A percentile compares a stretch with the other conserved stretches of the same genome.
These are phyloP conservation scores for Chlorella sorokiniana DNA, from an alignment of 139 green algal genomes.

Conservation along the genomic window DNA sequence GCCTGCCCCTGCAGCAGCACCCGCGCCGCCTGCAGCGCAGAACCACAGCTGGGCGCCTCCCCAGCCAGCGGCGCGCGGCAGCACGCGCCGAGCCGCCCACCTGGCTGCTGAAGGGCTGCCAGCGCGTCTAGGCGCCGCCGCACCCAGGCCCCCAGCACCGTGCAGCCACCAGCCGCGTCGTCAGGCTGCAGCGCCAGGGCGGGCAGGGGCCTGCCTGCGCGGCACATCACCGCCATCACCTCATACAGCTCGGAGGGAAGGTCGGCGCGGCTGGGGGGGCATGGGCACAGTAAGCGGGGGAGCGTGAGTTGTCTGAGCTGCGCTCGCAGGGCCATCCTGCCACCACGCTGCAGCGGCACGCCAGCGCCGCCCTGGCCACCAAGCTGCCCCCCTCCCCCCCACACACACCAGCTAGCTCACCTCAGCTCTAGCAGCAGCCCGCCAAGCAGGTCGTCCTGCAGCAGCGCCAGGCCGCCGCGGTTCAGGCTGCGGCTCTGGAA, in stretches of 20 bases:
- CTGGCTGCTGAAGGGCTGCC: neutral
- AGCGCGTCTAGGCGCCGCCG: neutral
- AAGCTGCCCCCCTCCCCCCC: neutral
- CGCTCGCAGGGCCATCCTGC: neutral
- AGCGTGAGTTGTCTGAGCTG: neutral
- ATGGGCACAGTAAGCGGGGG: neutral
- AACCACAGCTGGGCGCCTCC: neutral
- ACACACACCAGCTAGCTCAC: neutral
- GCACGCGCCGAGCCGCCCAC: no score
- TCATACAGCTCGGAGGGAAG: constrained; percentile 21
- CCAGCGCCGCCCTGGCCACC: neutral
- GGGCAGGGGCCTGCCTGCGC: neutral
- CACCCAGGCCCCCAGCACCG: constrained; percentile 16
- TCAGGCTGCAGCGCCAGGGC: neutral
- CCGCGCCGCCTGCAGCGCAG: no score
- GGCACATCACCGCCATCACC: constrained; percentile 9
- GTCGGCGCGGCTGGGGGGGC: neutral
- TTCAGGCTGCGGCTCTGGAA: neutral
- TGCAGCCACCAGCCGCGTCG: neutral
- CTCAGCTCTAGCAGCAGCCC: constrained; percentile 16
- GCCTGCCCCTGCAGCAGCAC: neutral
- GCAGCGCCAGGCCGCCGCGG: neutral
- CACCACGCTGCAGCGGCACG: no score
- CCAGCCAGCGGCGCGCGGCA: neutral
- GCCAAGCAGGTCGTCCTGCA: neutral